Evolutionary conservation across 2,329 filamentous ascomycete species (phyloP), one percentile per base, ranked within the genome.

Genomic region (Ascochyta clinopodiicola): DNA sequence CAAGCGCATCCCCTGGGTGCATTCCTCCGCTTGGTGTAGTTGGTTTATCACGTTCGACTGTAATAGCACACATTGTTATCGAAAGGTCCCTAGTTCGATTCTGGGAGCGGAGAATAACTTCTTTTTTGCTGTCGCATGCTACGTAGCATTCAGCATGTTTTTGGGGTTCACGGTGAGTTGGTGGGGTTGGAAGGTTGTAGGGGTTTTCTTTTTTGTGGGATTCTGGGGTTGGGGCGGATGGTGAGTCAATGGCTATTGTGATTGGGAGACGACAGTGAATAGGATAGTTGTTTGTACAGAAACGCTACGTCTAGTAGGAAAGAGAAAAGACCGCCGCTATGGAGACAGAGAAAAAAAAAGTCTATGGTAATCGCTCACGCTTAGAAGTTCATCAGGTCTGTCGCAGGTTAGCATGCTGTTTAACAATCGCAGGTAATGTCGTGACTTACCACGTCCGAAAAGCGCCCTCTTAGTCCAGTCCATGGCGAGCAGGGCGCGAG

Each of bases 391-490:
- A 72, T 72, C 47, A 72, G 51, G 59, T 72, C 69, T 72, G 56
- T 17, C 12, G 27, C 4, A 0, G 1, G 34, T 63, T 39, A 61
- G 50, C 13, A 21, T 19, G 34, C 5, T 9, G 7, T 22, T 37
- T 12, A 1, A 9, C 1, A 15, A 5, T 6, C 13, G 4, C 7
- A 3, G 29, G 24, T 29, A n/a, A 13, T 19, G 27, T 22, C 12
- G 37, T 1, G 38, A 81, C 88, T 80, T 78, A 97, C 94, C 95
- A 88, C 95, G 85, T 64, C 95, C 95, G 80, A 99, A 99, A 21
- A 99, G 77, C 12, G 92, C 91, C 73, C 96, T 84, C 85, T 98
- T 99, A n/a, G 87, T 88, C 95, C 95, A 99, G 75, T 99, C 95
- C 95, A 99, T 97, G 17, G 92, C 92, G 77, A 99, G 82, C 70